These are phyloP conservation scores for Colletotrichum tabaci DNA, from an alignment of 2,329 filamentous ascomycete species.

Conservation along the genomic window DNA sequence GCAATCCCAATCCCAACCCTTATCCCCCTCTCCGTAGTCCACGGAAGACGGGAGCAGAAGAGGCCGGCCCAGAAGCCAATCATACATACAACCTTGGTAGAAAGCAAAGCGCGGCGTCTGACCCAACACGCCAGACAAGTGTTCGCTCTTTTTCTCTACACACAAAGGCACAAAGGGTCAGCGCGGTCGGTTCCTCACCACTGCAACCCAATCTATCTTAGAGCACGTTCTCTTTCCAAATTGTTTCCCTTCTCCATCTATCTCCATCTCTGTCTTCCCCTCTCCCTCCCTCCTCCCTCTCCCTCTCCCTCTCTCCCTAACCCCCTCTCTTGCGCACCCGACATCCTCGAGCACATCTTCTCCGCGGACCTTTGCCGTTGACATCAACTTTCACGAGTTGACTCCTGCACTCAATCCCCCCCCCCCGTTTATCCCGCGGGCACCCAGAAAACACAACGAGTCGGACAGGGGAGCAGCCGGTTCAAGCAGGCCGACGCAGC, in stretches of 20 bases:
- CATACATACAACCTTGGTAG: conserved; percentile 6
- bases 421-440: neutral
- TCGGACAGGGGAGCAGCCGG: conserved; percentile 8
- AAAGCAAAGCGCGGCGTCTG: conserved; percentile 12
- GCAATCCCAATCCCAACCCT: neutral
- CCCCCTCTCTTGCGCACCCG: neutral
- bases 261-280: neutral
- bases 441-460: neutral
- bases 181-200: conserved; percentile 29
- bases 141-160: conserved; percentile 14
- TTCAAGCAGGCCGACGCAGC: conserved; percentile 12
- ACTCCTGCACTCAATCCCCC: neutral
- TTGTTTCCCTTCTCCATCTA: neutral
- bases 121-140: conserved; percentile 26
- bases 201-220: neutral
- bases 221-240: conserved; percentile 22
- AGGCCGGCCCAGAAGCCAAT: conserved; percentile 12
- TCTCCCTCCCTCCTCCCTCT: neutral
- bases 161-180: conserved; percentile 25
- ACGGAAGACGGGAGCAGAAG: conserved; percentile 12
- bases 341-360: neutral
- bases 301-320: neutral
- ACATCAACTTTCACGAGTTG: neutral
- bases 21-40: neutral
- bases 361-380: too few species aligned